phyloP scores from a whole-genome alignment of 1,284 basidiomycete species.

The Chalciporus sp. region DNA sequence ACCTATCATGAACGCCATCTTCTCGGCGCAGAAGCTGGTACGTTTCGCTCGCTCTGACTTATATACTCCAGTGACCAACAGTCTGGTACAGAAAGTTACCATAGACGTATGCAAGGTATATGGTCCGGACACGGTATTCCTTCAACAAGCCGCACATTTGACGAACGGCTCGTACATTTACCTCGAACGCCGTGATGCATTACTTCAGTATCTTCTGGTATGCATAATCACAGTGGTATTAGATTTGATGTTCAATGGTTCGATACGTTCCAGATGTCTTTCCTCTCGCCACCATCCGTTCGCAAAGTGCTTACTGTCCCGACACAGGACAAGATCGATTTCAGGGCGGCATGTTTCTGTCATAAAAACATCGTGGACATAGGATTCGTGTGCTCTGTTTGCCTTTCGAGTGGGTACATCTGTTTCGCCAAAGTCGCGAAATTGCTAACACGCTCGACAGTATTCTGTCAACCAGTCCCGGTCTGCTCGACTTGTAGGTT shows the following conservation, averaged over 20 bases:
- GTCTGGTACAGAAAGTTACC: slow-evolving; percentile 74
- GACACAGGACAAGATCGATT: slow-evolving; percentile 93
- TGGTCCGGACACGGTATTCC: slow-evolving; percentile 90
- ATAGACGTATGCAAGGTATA: slow-evolving; percentile 96
- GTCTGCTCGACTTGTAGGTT: slow-evolving; percentile 92
- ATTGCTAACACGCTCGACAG: slow-evolving; percentile 42
- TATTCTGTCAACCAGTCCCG: slow-evolving; percentile 91
- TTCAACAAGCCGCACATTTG: slow-evolving; percentile 96
- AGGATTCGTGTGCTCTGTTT: slow-evolving; percentile 97
- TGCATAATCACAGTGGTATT: slow-evolving; percentile 23
- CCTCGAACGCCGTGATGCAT: slow-evolving; percentile 76
- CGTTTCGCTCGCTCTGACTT: slow-evolving; percentile 5
- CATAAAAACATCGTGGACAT: slow-evolving; percentile 97
- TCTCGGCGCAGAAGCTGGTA: slow-evolving; percentile 96
- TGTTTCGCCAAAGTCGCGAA: neutral
- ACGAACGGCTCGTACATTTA: slow-evolving; percentile 94
- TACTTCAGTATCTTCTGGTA: slow-evolving; percentile 89
- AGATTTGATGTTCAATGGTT: neutral
- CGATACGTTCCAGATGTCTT: slow-evolving; percentile 74
- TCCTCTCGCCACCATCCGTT: slow-evolving; percentile 82
- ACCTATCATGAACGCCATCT: slow-evolving; percentile 99
- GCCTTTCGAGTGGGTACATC: slow-evolving; percentile 79
- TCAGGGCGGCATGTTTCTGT: slow-evolving; percentile 98
- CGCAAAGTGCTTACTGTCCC: slow-evolving; percentile 83
- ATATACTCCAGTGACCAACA: neutral